Conservation (phyloP, 2,329 filamentous ascomycete genomes). For the Talaromyces albobiverticillius region DNA sequence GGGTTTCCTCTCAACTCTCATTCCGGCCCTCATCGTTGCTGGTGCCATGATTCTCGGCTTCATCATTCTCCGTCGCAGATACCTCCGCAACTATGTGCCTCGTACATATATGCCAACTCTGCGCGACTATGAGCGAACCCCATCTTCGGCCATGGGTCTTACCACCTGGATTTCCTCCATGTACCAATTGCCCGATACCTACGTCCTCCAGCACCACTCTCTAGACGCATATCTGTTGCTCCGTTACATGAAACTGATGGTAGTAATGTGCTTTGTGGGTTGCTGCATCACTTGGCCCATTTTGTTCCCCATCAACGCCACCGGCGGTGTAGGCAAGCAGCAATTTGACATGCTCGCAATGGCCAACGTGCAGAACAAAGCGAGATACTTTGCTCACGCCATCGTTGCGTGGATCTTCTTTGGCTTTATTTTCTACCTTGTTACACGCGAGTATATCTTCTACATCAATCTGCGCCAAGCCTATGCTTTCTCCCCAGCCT, state of each 20-base stretch:
- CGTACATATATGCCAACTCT: conserved; percentile 55
- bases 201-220: conserved; percentile 84
- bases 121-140: conserved; percentile 55
- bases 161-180: conserved; percentile 68
- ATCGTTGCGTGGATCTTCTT: conserved; percentile 79
- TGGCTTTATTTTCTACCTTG: conserved; percentile 81
- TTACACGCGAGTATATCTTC: conserved; percentile 84
- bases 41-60: conserved; percentile 49
- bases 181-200: conserved; percentile 68
- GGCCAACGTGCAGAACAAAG: conserved; percentile 65
- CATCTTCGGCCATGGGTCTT: conserved; percentile 57
- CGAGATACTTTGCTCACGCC: conserved; percentile 77
- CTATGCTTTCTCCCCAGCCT: conserved; percentile 80
- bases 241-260: conserved; percentile 77
- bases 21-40: conserved; percentile 45
- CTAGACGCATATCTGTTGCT: conserved; percentile 90
- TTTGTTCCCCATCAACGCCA: conserved; percentile 83
- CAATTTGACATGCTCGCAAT: conserved; percentile 79
- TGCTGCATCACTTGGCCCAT: conserved; percentile 83
- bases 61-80: conserved; percentile 48
- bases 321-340: conserved; percentile 62
- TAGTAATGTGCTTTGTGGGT: conserved; percentile 78
- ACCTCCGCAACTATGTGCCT: conserved; percentile 53
- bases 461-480: conserved; percentile 92
- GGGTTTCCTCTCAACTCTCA: conserved; percentile 48